Evolutionary conservation across 768 basidiomycete genomes (phyloP).

Genomic region (Termitomyces eurrhizus): DNA sequence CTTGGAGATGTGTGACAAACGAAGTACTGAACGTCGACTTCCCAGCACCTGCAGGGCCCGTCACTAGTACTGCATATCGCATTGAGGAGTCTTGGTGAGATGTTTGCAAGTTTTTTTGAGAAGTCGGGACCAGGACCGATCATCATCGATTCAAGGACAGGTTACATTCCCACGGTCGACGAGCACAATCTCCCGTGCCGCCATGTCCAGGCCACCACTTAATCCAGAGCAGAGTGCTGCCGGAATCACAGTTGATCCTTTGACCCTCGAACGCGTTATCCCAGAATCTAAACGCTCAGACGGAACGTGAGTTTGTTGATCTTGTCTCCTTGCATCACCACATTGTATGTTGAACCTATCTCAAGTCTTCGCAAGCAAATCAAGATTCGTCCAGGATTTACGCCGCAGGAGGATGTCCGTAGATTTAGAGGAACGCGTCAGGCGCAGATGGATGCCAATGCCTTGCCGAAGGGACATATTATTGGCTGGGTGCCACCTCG

Average conservation of each 20-base stretch:
- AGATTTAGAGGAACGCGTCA: constrained; percentile 80
- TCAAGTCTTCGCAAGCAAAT: constrained; percentile 79
- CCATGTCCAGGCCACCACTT: constrained; percentile 76
- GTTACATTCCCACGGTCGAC: constrained; percentile 16
- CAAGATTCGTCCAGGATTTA: constrained; percentile 90
- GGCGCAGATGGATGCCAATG: constrained; percentile 60
- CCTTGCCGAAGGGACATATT: constrained; percentile 75
- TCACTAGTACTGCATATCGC: constrained; percentile 87
- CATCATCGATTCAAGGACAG: not conserved
- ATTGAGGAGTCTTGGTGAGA: constrained; percentile 32
- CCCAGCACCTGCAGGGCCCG: constrained; percentile 97
- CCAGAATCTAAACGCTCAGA: constrained; percentile 80
- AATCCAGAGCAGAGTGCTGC: constrained; percentile 66
- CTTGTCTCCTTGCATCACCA: constrained; percentile 4
- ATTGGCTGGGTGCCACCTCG: constrained; percentile 75
- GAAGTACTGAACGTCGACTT: constrained; percentile 93
- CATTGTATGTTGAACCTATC: constrained; percentile 12
- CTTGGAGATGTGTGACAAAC: constrained; percentile 83
- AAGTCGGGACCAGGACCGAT: not conserved
- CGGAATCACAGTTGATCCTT: constrained; percentile 83
- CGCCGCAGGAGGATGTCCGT: constrained; percentile 91
- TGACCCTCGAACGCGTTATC: constrained; percentile 83
- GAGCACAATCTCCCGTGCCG: constrained; percentile 8
- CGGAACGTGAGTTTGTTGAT: constrained; percentile 63
- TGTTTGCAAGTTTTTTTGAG: constrained; percentile 2